Percentiles rank a stretch among this genome's conserved stretches.
Conservation (phyloP, 2,329 filamentous ascomycete genomes). For the Penicillium sp. region DNA sequence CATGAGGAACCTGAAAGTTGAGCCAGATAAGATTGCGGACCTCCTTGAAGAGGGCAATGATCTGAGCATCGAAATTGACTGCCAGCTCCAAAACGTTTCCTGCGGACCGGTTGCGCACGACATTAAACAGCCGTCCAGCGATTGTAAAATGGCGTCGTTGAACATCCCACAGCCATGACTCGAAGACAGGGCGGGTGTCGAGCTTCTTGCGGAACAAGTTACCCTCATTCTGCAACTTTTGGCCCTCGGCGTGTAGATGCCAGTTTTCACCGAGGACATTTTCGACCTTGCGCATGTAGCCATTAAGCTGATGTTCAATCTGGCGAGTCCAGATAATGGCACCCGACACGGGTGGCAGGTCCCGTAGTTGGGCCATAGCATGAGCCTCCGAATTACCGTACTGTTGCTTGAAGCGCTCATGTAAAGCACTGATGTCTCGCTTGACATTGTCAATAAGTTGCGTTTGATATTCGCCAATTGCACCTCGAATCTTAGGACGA, state of each 20-base stretch:
- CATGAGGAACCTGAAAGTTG: conserved; percentile 85
- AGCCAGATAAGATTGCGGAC: conserved; percentile 93
- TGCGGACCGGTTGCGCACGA: conserved; percentile 77
- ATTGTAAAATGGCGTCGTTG: conserved; percentile 82
- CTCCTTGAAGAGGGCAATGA: conserved; percentile 97
- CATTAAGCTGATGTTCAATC: conserved; percentile 89
- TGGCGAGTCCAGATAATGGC: conserved; percentile 97
- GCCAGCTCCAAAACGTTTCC: conserved; percentile 79
- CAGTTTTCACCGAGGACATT: conserved; percentile 91
- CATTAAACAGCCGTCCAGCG: conserved; percentile 80
- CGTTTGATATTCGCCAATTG: conserved; percentile 95
- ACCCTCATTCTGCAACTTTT: conserved; percentile 85
- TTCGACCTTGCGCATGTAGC: conserved; percentile 98
- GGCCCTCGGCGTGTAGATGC: conserved; percentile 86
- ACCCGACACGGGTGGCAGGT: conserved; percentile 88
- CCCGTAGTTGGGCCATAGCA: conserved; percentile 93
- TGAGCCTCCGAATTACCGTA: conserved; percentile 97
- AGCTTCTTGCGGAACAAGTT: conserved; percentile 93
- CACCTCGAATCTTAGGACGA: conserved; percentile 94
- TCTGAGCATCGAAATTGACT: conserved; percentile 94
- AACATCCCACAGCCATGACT: conserved; percentile 89
- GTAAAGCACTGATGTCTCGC: conserved; percentile 81
- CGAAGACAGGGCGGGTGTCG: conserved; percentile 85
- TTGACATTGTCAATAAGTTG: conserved; percentile 98
- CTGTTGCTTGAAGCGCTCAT: conserved; percentile 96